phyloP scores from a whole-genome alignment of 805 yeast genomes.

The Saturnispora galanensis region DNA sequence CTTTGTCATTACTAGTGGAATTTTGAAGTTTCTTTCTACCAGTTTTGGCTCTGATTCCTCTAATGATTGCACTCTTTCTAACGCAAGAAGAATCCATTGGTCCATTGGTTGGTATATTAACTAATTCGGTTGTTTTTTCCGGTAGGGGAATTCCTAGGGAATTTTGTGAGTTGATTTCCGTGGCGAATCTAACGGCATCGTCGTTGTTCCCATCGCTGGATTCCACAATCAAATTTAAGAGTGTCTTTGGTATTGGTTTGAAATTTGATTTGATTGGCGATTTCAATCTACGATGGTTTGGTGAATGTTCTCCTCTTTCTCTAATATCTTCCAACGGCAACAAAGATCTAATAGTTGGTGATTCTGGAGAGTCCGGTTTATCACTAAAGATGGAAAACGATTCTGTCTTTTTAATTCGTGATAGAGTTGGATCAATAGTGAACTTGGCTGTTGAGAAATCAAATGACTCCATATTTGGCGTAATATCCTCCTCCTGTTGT shows the following conservation, averaged over 20 bases:
- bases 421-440: slow-evolving; percentile 3
- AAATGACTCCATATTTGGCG: neutral
- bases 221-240: slow-evolving; percentile 45
- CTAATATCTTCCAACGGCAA: neutral
- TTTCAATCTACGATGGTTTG: slow-evolving; percentile 23
- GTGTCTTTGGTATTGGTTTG: slow-evolving; percentile 20
- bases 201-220: slow-evolving; percentile 49
- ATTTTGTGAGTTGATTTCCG: slow-evolving; percentile 55
- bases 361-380: neutral
- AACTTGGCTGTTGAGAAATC: neutral
- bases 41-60: slow-evolving; percentile 24
- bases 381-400: slow-evolving; percentile 4
- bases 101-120: slow-evolving; percentile 43
- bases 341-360: neutral
- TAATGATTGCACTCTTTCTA: slow-evolving; percentile 28
- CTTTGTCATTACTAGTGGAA: neutral
- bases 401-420: neutral
- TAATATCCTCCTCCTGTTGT: no score
- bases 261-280: slow-evolving; percentile 27
- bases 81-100: slow-evolving; percentile 22
- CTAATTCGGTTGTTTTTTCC: slow-evolving; percentile 44
- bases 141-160: slow-evolving; percentile 57
- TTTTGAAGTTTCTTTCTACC: neutral
- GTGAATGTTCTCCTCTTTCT: slow-evolving; percentile 26
- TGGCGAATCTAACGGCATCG: slow-evolving; percentile 62